Conservation (phyloP, 352 stramenopile genomes). For the Stramenopiles sp. region DNA sequence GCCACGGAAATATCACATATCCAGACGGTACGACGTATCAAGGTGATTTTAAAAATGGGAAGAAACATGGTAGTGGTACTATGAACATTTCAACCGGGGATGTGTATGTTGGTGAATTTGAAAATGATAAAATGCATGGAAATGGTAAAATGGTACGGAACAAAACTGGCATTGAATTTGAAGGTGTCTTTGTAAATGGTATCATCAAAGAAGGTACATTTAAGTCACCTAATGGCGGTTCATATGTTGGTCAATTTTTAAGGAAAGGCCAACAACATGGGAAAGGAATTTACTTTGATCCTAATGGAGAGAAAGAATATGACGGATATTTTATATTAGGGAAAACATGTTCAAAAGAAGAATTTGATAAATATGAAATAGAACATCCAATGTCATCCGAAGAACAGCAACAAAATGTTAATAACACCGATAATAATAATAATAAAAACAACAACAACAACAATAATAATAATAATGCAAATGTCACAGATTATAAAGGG, state of each 20-base stretch:
- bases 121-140: conserved; percentile 7
- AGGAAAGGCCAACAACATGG: not conserved
- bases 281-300: not conserved
- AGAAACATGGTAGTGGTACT: not conserved
- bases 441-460: too few relatives aligned
- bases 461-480: not conserved
- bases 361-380: not conserved
- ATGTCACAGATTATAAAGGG: not conserved
- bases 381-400: not conserved
- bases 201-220: not conserved
- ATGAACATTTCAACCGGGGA: not conserved
- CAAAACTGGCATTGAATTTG: not conserved
- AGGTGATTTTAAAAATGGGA: not conserved
- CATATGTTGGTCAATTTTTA: not conserved
- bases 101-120: conserved; percentile 4
- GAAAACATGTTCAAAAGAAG: not conserved
- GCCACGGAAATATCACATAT: not conserved
- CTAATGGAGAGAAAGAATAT: not conserved
- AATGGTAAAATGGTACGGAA: not conserved
- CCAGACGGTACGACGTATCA: not conserved
- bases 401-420: too few relatives aligned
- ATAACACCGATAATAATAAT: not conserved
- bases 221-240: not conserved
- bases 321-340: not conserved
- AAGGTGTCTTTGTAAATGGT: not conserved